Percentiles rank a stretch among this genome's conserved stretches.
phyloP scores from a whole-genome alignment of 2,329 filamentous ascomycete species.

The Sphaerulina vaccinii region DNA sequence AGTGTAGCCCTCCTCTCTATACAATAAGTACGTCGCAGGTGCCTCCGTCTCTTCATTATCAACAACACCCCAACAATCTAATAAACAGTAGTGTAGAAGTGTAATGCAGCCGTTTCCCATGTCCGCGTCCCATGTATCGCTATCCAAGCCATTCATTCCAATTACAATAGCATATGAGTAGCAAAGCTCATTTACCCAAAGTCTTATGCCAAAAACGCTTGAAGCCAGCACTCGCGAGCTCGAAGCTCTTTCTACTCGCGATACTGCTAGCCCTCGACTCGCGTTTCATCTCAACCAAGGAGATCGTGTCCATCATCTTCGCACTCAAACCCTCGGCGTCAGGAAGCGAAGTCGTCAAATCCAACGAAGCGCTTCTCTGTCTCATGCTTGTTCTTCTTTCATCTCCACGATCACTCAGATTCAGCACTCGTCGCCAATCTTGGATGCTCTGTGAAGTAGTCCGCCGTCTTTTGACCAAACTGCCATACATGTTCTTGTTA shows the following conservation, averaged over 20 bases:
- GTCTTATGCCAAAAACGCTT: neutral
- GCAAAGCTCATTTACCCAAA: neutral
- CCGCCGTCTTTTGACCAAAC: slow-evolving; percentile 3
- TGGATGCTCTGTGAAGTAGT: neutral
- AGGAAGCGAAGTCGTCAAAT: too few species aligned
- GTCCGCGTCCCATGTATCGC: too few species aligned
- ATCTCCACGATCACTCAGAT: neutral
- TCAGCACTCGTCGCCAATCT: neutral
- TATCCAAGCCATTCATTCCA: too few species aligned
- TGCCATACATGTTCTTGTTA: slow-evolving; percentile 2
- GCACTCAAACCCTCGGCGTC: neutral
- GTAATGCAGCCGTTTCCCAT: too few species aligned
- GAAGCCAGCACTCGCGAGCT: slow-evolving; percentile 4
- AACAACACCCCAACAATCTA: too few species aligned
- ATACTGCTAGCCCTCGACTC: neutral
- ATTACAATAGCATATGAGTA: neutral
- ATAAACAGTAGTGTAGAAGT: too few species aligned
- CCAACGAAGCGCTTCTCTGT: neutral
- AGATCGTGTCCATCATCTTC: slow-evolving; percentile 1
- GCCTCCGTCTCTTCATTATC: too few species aligned
- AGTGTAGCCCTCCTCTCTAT: too few species aligned
- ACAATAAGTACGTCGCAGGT: too few species aligned
- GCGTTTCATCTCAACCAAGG: neutral
- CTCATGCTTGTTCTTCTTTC: neutral
- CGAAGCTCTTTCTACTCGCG: slow-evolving; percentile 16